These are phyloP conservation scores for Acanthamoeba pearcei DNA, from an alignment of 208 protist genomes.

Conservation along the genomic window DNA sequence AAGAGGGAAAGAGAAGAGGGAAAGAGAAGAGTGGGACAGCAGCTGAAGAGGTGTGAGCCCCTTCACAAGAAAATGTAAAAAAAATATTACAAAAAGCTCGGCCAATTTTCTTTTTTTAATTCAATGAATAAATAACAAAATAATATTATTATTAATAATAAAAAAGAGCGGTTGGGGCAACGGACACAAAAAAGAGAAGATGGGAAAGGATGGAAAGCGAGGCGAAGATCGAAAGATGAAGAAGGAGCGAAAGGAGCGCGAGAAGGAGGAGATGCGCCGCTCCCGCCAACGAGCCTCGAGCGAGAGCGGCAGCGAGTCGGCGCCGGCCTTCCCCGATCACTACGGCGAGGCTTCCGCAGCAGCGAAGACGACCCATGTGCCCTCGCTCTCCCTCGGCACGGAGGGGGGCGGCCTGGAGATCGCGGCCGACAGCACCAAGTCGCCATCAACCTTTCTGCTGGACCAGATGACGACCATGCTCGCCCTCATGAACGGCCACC, in stretches of 20 bases:
- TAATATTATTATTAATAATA: background rate
- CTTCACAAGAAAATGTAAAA: no score
- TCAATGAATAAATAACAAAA: background rate
- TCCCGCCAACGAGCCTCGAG: background rate
- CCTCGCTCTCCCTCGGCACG: background rate
- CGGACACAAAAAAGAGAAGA: background rate
- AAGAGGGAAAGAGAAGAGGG: no score
- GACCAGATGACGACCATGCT: conserved; percentile 56
- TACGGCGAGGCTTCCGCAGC: background rate
- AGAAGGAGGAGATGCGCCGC: background rate
- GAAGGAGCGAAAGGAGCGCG: conserved; percentile 11
- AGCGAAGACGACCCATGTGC: background rate
- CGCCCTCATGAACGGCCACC: conserved; percentile 27
- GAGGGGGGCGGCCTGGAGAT: background rate
- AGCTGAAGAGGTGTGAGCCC: no score
- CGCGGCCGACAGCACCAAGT: background rate
- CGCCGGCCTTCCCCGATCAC: background rate
- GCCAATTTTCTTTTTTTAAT: no score
- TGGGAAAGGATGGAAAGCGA: conserved; percentile 6
- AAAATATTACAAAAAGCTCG: no score
- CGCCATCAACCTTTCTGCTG: conserved; percentile 4
- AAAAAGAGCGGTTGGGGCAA: background rate
- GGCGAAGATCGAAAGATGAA: background rate
- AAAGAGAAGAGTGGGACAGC: no score
- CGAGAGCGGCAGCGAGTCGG: background rate